Evolutionary conservation across 805 yeast genomes (phyloP), one percentile per base, ranked within the genome.

Genomic region (Suhomyces kilbournensis): DNA sequence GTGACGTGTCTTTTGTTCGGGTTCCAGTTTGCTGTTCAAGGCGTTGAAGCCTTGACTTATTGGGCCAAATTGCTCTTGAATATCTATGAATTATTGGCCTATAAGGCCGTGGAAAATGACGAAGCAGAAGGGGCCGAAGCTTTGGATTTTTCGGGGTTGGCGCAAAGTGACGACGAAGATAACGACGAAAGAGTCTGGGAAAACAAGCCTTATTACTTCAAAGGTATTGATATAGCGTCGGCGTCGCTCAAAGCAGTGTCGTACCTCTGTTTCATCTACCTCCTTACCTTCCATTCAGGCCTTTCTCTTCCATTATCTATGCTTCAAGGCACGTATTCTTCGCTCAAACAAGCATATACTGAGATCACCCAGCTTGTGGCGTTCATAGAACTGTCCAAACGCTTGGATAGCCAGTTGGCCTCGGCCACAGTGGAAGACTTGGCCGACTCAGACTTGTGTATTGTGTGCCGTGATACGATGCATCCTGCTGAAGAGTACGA

Each of bases 391-490:
- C 84, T 82, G 55, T 71, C 87, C 9, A 80, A 80, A 47, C 81
- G 84, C 59, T 71, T 94, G 61, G 90, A 88, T 56, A 73, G 76
- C 25, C 82, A 79, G 56, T 74, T 94, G 48, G 71, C 72, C 7
- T 79, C 82, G 54, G 96, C 97, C 2, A 72, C 85, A 0, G 74
- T 67, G 10, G 80, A 72, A 26, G 92, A 88, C 44, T 73, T 88
- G 52, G 79, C 55, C 1, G 60, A 71, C 6, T 77, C 83, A 17
- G 84, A 85, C 70, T 74, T 65, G 64, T 88, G 99, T 70, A 90
- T 90, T 55, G 87, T 93, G 40, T 93, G 99, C 70, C 83, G 96
- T 60, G 98, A 94, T 59, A 96, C 90, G 55, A 86, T 93, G 93
- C 67, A 75, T 5, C 63, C 83, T 1, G 73, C 66, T 2, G 77